Evolutionary conservation across 371 early-diverging fungal species (phyloP).

Genomic region (Actinomucor elegans): DNA sequence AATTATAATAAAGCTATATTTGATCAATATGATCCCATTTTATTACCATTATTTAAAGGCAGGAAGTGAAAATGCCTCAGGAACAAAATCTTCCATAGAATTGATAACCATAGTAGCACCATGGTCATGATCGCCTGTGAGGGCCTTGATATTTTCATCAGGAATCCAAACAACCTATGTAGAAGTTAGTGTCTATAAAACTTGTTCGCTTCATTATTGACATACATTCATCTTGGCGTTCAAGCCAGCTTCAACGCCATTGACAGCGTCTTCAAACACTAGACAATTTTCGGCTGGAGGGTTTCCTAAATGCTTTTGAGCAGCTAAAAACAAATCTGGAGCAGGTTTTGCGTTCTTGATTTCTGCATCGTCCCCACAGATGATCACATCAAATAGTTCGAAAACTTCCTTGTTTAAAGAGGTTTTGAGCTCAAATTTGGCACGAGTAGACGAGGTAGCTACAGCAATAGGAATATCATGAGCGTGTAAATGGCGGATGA

Average conservation of each 20-base stretch:
- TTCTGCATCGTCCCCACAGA: slow-evolving; percentile 85
- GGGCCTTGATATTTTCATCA: slow-evolving; percentile 58
- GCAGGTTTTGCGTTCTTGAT: slow-evolving; percentile 84
- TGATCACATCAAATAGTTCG: slow-evolving; percentile 73
- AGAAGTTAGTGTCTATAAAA: neutral
- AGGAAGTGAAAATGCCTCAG: slow-evolving; percentile 33
- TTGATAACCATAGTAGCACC: slow-evolving; percentile 53
- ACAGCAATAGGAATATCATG: slow-evolving; percentile 86
- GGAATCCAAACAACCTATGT: slow-evolving; percentile 79
- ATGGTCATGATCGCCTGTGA: slow-evolving; percentile 32
- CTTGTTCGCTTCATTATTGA: neutral
- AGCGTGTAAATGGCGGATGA: slow-evolving; percentile 76
- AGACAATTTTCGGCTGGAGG: slow-evolving; percentile 67
- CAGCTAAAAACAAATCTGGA: slow-evolving; percentile 88
- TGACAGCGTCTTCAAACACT: slow-evolving; percentile 91
- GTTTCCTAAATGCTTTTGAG: slow-evolving; percentile 50
- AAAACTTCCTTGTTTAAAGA: slow-evolving; percentile 72
- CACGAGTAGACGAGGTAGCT: slow-evolving; percentile 79
- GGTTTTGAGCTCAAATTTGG: slow-evolving; percentile 77
- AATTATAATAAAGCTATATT: too few species aligned
- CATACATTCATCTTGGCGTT: slow-evolving; percentile 81
- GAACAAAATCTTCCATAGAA: slow-evolving; percentile 73
- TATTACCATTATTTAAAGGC: slow-evolving; percentile 14
- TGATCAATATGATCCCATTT: too few species aligned
- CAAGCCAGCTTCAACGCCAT: slow-evolving; percentile 82